phyloP scores from a whole-genome alignment of 495 filamentous ascomycete species.

The Parathielavia appendiculata region DNA sequence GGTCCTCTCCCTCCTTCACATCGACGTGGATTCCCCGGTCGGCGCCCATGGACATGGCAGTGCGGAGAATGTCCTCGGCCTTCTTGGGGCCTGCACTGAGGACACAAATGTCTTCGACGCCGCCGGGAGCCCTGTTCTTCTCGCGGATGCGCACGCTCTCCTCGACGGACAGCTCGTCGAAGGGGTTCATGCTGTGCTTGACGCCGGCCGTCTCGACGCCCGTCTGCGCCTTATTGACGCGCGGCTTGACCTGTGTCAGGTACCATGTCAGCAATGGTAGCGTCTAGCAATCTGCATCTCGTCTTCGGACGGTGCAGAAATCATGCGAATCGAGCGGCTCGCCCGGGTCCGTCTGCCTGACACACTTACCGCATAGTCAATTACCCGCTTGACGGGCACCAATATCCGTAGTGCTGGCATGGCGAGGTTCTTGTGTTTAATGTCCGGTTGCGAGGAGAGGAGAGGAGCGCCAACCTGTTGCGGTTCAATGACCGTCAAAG shows the following conservation, averaged over 20 bases:
- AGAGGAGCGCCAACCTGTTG: slow-evolving; percentile 8
- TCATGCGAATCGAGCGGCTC: neutral
- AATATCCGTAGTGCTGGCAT: slow-evolving; percentile 90
- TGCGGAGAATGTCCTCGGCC: slow-evolving; percentile 78
- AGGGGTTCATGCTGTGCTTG: slow-evolving; percentile 98
- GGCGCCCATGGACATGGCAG: slow-evolving; percentile 97
- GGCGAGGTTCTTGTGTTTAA: slow-evolving; percentile 24
- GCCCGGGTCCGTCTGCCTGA: neutral
- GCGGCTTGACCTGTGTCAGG: slow-evolving; percentile 79
- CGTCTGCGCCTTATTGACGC: slow-evolving; percentile 93
- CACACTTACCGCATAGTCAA: slow-evolving; percentile 88
- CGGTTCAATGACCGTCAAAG: slow-evolving; percentile 19
- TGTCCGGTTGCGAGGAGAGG: slow-evolving; percentile 19
- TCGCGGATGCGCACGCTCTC: slow-evolving; percentile 92
- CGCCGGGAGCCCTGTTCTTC: slow-evolving; percentile 53
- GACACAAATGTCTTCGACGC: slow-evolving; percentile 83
- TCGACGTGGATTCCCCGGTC: slow-evolving; percentile 86
- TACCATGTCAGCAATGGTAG: slow-evolving; percentile 1
- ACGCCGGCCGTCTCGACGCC: slow-evolving; percentile 86
- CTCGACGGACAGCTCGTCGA: slow-evolving; percentile 97
- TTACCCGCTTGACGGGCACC: slow-evolving; percentile 94
- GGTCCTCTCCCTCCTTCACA: slow-evolving; percentile 54
- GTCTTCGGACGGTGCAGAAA: neutral
- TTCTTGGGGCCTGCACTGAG: slow-evolving; percentile 84
- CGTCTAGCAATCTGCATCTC: neutral